Base-by-base conservation (phyloP, 2,329 filamentous ascomycete species). In the Talaromyces albobiverticillius region DNA sequence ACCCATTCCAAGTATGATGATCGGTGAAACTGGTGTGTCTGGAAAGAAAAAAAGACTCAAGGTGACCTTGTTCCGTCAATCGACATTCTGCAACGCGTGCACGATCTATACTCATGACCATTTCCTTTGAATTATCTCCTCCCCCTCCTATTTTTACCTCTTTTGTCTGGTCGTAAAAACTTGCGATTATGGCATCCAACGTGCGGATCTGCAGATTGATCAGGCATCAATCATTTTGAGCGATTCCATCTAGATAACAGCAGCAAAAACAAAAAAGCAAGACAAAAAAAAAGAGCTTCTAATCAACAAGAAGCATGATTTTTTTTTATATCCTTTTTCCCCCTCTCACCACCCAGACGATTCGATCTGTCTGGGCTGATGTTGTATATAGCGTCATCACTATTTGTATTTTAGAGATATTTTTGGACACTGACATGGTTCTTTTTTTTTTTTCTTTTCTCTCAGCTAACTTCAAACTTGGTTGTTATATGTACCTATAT, bases 1-100 rank as follows among this genome's bases (percentile, higher is more conserved):
- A 61, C 59, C 41, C 64, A 65, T 23, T 62, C 63, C 49, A 71
- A 68, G 54, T 62, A 66, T 42, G 66, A 67, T 51, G 65, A 68
- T 51, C 61, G 59, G 64, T 69, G 9, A 22, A 52, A 40, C 50
- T 32, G 22, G 16, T 53, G 41, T n/a, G 8, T 40, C 38, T 23
- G 53, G 36, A 36, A 14, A n/a, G n/a, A n/a, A n/a, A n/a, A n/a
- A n/a, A n/a, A 56, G 57, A 53, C 46, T 46, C 38, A 29, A 48
- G 18, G 42, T 50, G 50, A 52, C 41, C 42, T n/a, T 40, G 53
- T 45, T 55, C 51, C 53, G 26, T 55, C 20, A 49, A 25, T 46
- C 22, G 45, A 51, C 25, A 29, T 20, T 23, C 7, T 18, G 9
- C 41, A 22, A 51, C 23, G 50, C 49, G 34, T 38, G 38, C 50